Conservation (phyloP, 176 grass and related monocot genomes). For the Dendrocalamus sinicus region DNA sequence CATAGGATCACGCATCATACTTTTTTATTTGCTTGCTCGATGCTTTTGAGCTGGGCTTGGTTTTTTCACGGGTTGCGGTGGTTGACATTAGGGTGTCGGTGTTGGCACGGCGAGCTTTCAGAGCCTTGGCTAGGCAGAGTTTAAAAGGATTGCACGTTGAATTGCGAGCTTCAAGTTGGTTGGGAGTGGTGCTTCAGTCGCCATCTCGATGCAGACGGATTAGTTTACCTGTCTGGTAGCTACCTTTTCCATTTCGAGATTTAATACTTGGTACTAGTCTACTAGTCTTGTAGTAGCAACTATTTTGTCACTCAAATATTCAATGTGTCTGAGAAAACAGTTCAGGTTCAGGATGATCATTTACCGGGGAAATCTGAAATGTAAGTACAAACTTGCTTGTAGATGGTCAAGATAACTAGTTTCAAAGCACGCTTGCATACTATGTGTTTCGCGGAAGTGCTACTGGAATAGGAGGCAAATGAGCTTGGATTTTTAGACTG, state of each 20-base stretch:
- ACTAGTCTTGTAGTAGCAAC: background rate
- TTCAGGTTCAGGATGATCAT: background rate
- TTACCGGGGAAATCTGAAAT: background rate
- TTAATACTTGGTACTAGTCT: background rate
- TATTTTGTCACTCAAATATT: background rate
- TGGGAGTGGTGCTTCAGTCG: constrained; percentile 33
- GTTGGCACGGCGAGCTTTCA: background rate
- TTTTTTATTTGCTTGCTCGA: background rate
- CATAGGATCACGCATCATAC: background rate
- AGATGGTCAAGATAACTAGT: background rate
- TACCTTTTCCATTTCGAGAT: background rate
- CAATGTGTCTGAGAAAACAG: background rate
- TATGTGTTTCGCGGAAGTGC: background rate
- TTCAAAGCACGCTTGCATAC: background rate
- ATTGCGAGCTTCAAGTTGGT: background rate
- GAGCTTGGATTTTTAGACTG: background rate
- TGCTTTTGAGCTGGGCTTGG: background rate
- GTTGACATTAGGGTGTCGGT: constrained; percentile 26
- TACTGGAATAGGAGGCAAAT: background rate
- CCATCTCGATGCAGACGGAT: background rate
- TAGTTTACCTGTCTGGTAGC: constrained; percentile 17
- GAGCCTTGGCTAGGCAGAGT: background rate
- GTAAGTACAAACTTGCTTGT: background rate
- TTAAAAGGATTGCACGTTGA: background rate
- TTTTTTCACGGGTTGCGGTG: background rate